Base-by-base conservation (phyloP, 441 rosid species). In the Pelargonium australe region DNA sequence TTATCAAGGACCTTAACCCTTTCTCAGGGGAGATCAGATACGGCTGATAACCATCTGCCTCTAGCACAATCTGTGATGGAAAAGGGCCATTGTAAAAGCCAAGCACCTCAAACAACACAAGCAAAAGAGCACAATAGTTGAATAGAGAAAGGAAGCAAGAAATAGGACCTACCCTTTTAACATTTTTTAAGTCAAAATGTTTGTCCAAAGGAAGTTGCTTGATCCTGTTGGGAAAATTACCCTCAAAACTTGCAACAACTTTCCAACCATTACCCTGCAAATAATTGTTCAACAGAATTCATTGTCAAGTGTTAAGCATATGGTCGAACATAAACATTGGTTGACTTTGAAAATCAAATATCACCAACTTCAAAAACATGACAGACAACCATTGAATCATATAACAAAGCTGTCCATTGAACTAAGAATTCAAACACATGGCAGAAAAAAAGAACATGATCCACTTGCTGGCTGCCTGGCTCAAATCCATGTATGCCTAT, bases 1-100 rank as follows among this genome's bases (percentile, higher is more conserved):
- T 94, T 77, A 94, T 94, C 73, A 94, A 78, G 69, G 98, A 93
- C 73, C 98, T 85, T 75, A 93, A 78, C 71, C 98, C 98, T 80
- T 94, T 94, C 84, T 94, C 98, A 8, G 98, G 98, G 55, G 98
- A 93, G 81, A 93, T 91, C 40, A 93, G 95, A 82, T 93, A 93
- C 7, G 98, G 98, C 79, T 93, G 98, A 83, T 93, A 93, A 72
- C 98, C 98, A 85, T 93, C 97, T 45, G 97, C 96, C 77, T 93
- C 97, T 69, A 93, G 77, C 65, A 93, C 97, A 79, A 91, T 84
- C 98, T 91, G 85, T 64, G 70, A 70, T 71, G 64, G 17, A 77
- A 78, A 75, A 57, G 47, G 64, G 65, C 31, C 69, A 68, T 41
- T 66, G 65, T 62, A 31, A 71, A 76, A 28, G 41, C 61, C 67